Conservation (phyloP, 2,329 filamentous ascomycete species). For the Plenodomus lindquistii region DNA sequence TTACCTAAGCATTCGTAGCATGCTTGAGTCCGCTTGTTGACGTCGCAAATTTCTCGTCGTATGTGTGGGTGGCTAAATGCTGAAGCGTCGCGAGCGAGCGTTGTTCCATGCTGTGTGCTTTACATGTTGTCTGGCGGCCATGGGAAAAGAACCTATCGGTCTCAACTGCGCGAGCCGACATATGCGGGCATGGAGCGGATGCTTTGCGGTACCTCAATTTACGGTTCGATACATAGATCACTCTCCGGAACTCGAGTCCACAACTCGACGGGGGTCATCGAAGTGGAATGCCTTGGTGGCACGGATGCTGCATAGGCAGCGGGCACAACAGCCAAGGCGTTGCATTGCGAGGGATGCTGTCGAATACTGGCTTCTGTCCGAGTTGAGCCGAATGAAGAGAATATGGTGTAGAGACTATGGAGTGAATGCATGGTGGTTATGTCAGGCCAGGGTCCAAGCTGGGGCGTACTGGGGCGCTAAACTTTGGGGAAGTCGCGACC, state of each 20-base stretch:
- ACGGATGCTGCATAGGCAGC: no score
- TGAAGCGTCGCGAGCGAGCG: not conserved
- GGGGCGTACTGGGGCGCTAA: no score
- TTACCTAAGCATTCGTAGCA: not conserved
- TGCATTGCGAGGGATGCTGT: no score
- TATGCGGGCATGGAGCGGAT: no score
- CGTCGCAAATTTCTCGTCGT: not conserved
- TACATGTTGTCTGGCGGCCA: not conserved
- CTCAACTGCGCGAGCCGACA: no score
- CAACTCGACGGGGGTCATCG: no score
- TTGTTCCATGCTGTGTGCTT: not conserved
- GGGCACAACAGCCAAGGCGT: no score
- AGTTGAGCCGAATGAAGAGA: not conserved
- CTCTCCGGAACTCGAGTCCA: no score
- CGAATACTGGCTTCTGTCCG: not conserved
- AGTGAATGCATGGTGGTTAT: conserved; percentile 6
- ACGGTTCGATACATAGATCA: no score
- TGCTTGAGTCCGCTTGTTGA: not conserved
- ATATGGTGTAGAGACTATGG: not conserved
- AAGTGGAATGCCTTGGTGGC: no score
- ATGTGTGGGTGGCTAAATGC: not conserved
- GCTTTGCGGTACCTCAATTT: no score
- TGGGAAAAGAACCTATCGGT: not conserved
- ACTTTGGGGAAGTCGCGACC: conserved; percentile 13
- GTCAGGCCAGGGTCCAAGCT: conserved; percentile 8